phyloP scores from a whole-genome alignment of 441 rosid genomes.

The Erodium trifolium region DNA sequence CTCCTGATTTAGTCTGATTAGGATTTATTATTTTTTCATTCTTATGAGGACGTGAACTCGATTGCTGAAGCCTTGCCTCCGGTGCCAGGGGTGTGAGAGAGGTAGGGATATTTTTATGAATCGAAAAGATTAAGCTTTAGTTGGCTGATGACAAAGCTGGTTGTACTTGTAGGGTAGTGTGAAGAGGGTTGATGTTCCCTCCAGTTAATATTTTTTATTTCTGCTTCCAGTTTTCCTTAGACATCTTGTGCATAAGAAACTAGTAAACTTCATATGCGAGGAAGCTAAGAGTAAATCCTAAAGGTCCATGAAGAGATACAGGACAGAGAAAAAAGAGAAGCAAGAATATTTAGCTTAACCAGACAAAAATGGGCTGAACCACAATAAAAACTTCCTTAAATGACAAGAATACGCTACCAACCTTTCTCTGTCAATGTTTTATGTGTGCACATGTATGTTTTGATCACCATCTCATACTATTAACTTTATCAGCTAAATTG shows the following conservation, averaged over 20 bases:
- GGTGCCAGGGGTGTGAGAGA: not conserved
- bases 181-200: conserved; percentile 5
- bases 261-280: conserved; percentile 3
- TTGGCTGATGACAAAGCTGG: conserved; percentile 3
- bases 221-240: not conserved
- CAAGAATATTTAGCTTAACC: not conserved
- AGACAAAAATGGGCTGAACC: not conserved
- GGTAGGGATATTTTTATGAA: not conserved
- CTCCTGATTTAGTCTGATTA: not conserved
- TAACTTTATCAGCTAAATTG: not conserved
- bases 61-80: not conserved
- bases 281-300: not conserved
- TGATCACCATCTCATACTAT: not conserved
- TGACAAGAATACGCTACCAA: not conserved
- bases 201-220: not conserved
- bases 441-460: not conserved
- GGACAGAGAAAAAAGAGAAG: not conserved
- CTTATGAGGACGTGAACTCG: not conserved
- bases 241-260: not conserved
- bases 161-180: conserved; percentile 1
- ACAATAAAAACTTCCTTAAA: not conserved
- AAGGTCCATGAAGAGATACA: not conserved
- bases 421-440: not conserved
- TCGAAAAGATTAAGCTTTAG: not conserved
- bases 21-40: not conserved